phyloP scores from a whole-genome alignment of 495 filamentous ascomycete species.

The Daldinia grandis region DNA sequence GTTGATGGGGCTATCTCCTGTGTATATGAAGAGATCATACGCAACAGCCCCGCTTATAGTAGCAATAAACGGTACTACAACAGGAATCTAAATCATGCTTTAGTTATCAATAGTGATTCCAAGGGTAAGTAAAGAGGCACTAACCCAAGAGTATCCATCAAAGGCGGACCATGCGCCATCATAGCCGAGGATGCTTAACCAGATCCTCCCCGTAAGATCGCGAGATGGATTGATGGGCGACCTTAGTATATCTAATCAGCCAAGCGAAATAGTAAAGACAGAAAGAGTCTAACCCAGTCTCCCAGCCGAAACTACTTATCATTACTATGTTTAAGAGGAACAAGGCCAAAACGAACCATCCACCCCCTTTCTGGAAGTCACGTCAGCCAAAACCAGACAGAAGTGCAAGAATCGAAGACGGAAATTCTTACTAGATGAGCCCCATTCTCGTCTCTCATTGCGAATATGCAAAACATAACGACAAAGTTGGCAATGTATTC shows the following conservation, averaged over 20 bases:
- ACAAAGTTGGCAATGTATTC: slow-evolving; percentile 1
- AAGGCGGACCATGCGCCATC: not conserved
- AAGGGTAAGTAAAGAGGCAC: not conserved
- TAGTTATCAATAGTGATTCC: not conserved
- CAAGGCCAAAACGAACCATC: not conserved
- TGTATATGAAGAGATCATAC: not conserved
- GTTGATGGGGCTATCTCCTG: not conserved
- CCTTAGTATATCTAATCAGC: not conserved
- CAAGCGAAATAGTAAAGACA: not conserved
- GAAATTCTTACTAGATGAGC: not conserved
- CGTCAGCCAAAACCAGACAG: not conserved
- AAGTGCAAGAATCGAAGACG: not conserved
- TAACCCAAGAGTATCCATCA: not conserved
- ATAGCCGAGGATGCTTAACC: not conserved
- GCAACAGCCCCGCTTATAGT: not conserved
- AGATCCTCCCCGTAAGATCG: not conserved
- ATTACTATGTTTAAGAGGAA: slow-evolving; percentile 1
- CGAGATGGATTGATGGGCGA: not conserved
- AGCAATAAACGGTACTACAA: not conserved
- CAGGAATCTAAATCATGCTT: not conserved
- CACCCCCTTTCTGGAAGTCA: not conserved
- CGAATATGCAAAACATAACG: not conserved
- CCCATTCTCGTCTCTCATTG: slow-evolving; percentile 4
- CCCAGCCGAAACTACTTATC: slow-evolving; percentile 3
- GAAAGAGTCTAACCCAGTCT: not conserved